Evolutionary conservation across 768 basidiomycete genomes (phyloP).

Genomic region (Kwoniella shandongensis): DNA sequence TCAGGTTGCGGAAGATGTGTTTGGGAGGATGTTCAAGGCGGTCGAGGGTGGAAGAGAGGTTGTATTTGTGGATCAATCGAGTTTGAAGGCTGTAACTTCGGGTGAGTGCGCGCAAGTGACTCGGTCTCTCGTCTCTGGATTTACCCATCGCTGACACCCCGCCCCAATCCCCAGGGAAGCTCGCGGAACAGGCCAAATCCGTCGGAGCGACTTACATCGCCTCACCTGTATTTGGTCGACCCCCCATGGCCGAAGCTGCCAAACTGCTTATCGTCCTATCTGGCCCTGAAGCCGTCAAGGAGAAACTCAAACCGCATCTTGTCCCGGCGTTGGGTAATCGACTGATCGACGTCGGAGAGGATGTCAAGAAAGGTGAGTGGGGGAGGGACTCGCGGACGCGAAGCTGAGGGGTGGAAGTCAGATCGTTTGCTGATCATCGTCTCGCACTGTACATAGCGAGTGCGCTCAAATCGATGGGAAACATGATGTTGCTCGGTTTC

Average conservation of each 20-base stretch:
- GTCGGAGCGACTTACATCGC: conserved; percentile 24
- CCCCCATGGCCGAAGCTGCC: conserved; percentile 20
- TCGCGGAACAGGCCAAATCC: conserved; percentile 17
- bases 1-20: conserved; percentile 26
- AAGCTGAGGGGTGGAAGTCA: neutral
- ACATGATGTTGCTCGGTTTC: conserved; percentile 22
- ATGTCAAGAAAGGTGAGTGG: conserved; percentile 27
- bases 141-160: too few species aligned
- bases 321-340: conserved; percentile 19
- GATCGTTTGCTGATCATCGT: neutral
- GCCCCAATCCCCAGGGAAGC: conserved; percentile 19
- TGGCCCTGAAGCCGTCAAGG: conserved; percentile 10
- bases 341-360: conserved; percentile 32
- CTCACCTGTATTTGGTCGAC: conserved; percentile 32
- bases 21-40: conserved; percentile 13
- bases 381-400: too few species aligned
- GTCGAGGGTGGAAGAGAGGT: conserved; percentile 7
- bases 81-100: conserved; percentile 26
- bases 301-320: conserved; percentile 19
- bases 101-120: conserved; percentile 20
- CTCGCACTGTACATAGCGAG: conserved; percentile 10
- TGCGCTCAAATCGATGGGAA: conserved; percentile 30
- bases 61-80: conserved; percentile 32
- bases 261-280: conserved; percentile 24
- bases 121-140: too few species aligned